Conservation (phyloP, 2,329 filamentous ascomycete genomes). For the Calonectria hongkongensis region DNA sequence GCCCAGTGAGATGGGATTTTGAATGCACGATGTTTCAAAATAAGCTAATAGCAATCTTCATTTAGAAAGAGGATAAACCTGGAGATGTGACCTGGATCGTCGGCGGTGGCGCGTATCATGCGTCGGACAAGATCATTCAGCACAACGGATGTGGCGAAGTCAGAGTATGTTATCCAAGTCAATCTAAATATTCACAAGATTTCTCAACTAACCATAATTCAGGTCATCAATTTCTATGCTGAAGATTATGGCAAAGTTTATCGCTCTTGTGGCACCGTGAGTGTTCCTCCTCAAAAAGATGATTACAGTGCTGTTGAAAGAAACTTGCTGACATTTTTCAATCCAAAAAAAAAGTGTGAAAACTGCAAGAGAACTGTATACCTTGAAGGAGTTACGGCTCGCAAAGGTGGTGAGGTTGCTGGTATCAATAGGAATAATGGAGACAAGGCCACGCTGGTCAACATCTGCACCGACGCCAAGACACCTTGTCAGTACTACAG, state of each 20-base stretch:
- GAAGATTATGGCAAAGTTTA: slow-evolving; percentile 20
- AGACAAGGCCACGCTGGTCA: slow-evolving; percentile 4
- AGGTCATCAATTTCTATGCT: slow-evolving; percentile 20
- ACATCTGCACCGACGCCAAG: slow-evolving; percentile 16
- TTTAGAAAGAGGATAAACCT: slow-evolving; percentile 4
- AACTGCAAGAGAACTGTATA: slow-evolving; percentile 18
- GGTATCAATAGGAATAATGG: slow-evolving; percentile 17
- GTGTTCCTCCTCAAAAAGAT: neutral
- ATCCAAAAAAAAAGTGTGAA: neutral
- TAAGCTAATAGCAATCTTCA: neutral
- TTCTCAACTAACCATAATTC: neutral
- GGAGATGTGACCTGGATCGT: slow-evolving; percentile 19
- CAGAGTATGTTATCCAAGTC: neutral
- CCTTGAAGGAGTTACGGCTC: slow-evolving; percentile 6
- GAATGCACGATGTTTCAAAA: neutral
- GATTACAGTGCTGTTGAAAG: neutral
- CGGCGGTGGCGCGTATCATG: neutral
- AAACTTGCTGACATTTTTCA: neutral
- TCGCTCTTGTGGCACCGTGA: slow-evolving; percentile 4
- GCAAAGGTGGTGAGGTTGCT: neutral
- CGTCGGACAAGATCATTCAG: slow-evolving; percentile 7
- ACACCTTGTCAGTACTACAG: slow-evolving; percentile 13
- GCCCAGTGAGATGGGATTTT: too few relatives aligned
- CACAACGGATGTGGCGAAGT: slow-evolving; percentile 18
- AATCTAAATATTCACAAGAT: neutral